These are phyloP conservation scores for Pulveroboletus sp. DNA, from an alignment of 768 basidiomycete genomes.

Conservation along the genomic window DNA sequence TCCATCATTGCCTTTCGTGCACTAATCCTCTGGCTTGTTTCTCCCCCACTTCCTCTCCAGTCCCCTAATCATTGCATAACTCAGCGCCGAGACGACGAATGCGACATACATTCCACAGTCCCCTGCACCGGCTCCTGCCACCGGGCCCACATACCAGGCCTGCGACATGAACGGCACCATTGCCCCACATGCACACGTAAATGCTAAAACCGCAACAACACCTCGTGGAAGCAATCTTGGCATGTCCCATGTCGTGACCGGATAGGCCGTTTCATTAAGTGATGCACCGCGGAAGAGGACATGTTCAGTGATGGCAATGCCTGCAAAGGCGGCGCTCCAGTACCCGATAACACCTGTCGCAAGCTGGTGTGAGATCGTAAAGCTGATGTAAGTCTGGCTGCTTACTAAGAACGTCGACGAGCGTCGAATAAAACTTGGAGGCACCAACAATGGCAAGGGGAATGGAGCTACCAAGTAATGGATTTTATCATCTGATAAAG, in stretches of 20 bases:
- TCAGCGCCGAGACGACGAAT: conserved; percentile 30
- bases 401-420: conserved; percentile 41
- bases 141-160: conserved; percentile 49
- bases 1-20: neutral
- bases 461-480: conserved; percentile 32
- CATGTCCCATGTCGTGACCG: conserved; percentile 35
- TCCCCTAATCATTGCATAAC: conserved; percentile 30
- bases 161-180: conserved; percentile 51
- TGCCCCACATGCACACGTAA: conserved; percentile 37
- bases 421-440: conserved; percentile 41
- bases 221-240: conserved; percentile 40
- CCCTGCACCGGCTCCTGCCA: conserved; percentile 42
- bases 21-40: neutral
- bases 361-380: conserved; percentile 6
- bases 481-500: neutral
- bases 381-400: no score
- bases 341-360: conserved; percentile 42
- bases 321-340: conserved; percentile 37
- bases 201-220: conserved; percentile 39
- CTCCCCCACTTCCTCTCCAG: conserved; percentile 24
- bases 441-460: conserved; percentile 49
- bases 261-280: conserved; percentile 35
- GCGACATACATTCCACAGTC: conserved; percentile 48
- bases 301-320: conserved; percentile 43
- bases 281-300: conserved; percentile 39